Conservation (phyloP, 1,284 basidiomycete species). For the Gomphus bonarii region DNA sequence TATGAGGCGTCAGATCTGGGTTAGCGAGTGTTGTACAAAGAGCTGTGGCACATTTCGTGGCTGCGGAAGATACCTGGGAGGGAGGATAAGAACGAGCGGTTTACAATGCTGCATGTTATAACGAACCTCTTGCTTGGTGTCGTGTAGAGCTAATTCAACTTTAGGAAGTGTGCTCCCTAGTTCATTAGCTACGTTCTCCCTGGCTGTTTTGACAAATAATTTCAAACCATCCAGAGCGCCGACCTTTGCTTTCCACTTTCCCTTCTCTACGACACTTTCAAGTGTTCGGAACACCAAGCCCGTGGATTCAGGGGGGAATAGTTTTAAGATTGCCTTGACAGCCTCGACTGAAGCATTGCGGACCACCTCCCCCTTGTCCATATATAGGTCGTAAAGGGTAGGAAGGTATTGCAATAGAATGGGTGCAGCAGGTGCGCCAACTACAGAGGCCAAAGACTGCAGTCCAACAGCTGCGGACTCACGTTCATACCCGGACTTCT, state of each 20-base stretch:
- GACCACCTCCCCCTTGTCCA: constrained; percentile 94
- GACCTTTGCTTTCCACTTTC: constrained; percentile 94
- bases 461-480: constrained; percentile 86
- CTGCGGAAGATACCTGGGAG: constrained; percentile 73
- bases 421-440: constrained; percentile 74
- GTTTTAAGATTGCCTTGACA: constrained; percentile 78
- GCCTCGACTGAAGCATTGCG: constrained; percentile 74
- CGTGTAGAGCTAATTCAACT: constrained; percentile 90
- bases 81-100: neutral
- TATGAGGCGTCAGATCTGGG: constrained; percentile 87
- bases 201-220: constrained; percentile 58
- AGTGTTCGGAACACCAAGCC: constrained; percentile 65
- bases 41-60: constrained; percentile 87
- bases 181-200: constrained; percentile 79
- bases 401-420: constrained; percentile 75
- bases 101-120: constrained; percentile 4
- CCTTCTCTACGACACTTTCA: constrained; percentile 66
- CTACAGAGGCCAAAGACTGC: constrained; percentile 62
- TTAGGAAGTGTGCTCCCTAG: constrained; percentile 79
- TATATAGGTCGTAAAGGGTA: constrained; percentile 75
- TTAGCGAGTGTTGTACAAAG: constrained; percentile 92
- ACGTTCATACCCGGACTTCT: constrained; percentile 87
- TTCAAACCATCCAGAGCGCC: constrained; percentile 86
- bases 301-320: constrained; percentile 79
- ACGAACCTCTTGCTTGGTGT: constrained; percentile 88